Base-by-base conservation (phyloP, 805 yeast genomes). In the Lipomyces lipofer region DNA sequence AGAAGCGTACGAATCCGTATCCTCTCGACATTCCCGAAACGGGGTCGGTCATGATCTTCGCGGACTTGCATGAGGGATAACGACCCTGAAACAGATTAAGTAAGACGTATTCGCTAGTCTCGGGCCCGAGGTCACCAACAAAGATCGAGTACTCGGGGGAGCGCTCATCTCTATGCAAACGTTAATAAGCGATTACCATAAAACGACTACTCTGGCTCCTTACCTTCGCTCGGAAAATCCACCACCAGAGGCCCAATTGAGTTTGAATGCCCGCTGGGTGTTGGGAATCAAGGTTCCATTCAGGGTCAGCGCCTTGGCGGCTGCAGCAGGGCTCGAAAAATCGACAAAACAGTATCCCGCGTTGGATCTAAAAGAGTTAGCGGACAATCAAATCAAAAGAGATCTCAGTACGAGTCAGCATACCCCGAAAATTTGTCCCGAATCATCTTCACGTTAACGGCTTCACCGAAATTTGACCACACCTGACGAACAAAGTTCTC, bases 1-100 rank as follows among this genome's bases (percentile, higher is more conserved):
- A 65, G 67, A 90, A 89, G 58, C 88, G 81, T n/a, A 89, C 88
- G 73, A 91, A 91, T 1, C 97, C 97, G 69, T 86, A 90, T 10
- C 96, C 96, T 66, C 87, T 83, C 5, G 92, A 80, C 46, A 77
- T 77, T 28, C 85, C 84, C 0, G 95, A 83, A 10, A 70, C 67
- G 35, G 82, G 83, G 69, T 90, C 96, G 46, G 79, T 69, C 83
- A 90, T 88, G 58, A 90, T 81, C 65, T 86, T 88, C 5, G 84
- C 94, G 62, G 85, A 83, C 49, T 82, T 78, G 50, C 88, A 82
- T 5, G 91, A 85, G 1, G 91, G 84, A 66, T 80, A 90, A 55
- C 82, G 79, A 4, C 81, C 71, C 56, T 81, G 83, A 71, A 91
- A 90, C 40, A 80, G 75, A 47, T 85, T 85, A 54, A 79, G 78